phyloP scores from a whole-genome alignment of 257 asterid genomes.

The Linaria vulgaris region DNA sequence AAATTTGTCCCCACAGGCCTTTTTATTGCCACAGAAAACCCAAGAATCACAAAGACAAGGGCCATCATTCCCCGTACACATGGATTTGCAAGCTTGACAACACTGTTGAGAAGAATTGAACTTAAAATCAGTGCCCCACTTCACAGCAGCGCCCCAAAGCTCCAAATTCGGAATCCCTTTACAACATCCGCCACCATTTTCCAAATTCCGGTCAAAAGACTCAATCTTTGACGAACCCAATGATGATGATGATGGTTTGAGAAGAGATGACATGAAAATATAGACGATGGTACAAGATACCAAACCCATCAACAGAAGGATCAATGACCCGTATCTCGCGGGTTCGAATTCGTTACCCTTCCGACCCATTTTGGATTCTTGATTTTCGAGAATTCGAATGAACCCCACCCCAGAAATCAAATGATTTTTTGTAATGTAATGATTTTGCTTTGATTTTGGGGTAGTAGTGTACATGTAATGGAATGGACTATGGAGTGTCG shows the following conservation, averaged over 20 bases:
- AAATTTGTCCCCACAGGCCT: conserved; percentile 71
- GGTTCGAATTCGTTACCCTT: conserved; percentile 65
- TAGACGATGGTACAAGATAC: conserved; percentile 62
- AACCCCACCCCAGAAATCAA: too few relatives aligned
- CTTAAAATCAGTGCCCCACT: conserved; percentile 94
- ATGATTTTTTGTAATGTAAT: too few relatives aligned
- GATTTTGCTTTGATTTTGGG: too few relatives aligned
- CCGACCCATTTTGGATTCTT: conserved; percentile 62
- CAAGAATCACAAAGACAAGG: conserved; percentile 93
- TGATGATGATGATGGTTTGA: conserved; percentile 43
- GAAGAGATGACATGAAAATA: conserved; percentile 58
- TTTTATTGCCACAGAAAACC: conserved; percentile 86
- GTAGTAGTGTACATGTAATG: too few relatives aligned
- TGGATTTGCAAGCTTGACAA: conserved; percentile 69
- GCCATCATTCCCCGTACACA: conserved; percentile 82
- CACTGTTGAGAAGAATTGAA: conserved; percentile 69
- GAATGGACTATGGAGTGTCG: too few relatives aligned
- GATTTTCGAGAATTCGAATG: too few relatives aligned
- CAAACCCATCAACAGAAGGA: conserved; percentile 70
- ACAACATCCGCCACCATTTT: conserved; percentile 54
- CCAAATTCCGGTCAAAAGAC: conserved; percentile 20
- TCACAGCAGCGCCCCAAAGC: conserved; percentile 93
- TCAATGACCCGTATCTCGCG: conserved; percentile 52
- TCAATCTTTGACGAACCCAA: conserved; percentile 27
- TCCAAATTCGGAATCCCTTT: conserved; percentile 70